These are phyloP conservation scores for Zychaea mexicana DNA, from an alignment of 371 early-diverging fungal species.

Conservation along the genomic window DNA sequence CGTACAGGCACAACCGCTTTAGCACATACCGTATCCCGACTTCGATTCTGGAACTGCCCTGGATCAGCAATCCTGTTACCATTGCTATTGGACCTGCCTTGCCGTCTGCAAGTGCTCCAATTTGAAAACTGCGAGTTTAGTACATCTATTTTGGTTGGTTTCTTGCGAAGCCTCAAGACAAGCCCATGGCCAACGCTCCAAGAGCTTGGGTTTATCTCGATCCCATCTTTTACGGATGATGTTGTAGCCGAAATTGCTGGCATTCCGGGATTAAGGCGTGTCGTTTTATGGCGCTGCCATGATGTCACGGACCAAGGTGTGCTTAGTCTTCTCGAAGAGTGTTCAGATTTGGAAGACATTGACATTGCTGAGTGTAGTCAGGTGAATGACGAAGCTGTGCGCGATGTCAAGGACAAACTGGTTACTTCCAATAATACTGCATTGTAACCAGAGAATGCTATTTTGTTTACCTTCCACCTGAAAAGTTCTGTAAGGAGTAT, in stretches of 20 bases:
- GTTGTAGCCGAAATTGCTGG: constrained; percentile 1
- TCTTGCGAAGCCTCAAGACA: neutral
- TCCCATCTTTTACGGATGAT: neutral
- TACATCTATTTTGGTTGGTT: neutral
- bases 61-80: neutral
- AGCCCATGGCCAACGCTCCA: constrained; percentile 1
- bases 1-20: neutral
- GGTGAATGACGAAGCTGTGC: neutral
- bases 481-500: too few relatives aligned
- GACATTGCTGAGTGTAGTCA: neutral
- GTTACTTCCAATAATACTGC: neutral
- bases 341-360: neutral
- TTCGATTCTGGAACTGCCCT: neutral
- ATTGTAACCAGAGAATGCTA: neutral
- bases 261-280: neutral
- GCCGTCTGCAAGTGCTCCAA: neutral
- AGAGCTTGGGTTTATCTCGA: neutral
- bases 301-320: neutral
- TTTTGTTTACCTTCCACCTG: neutral
- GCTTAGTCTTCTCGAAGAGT: neutral
- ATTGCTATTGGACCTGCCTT: neutral
- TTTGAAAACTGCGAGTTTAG: constrained; percentile 1
- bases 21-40: neutral
- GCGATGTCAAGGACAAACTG: neutral
- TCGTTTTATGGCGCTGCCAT: neutral